Percentiles rank a stretch among this genome's conserved stretches.
phyloP scores from a whole-genome alignment of 805 yeast genomes.

The Saccharomycopsis sp. region DNA sequence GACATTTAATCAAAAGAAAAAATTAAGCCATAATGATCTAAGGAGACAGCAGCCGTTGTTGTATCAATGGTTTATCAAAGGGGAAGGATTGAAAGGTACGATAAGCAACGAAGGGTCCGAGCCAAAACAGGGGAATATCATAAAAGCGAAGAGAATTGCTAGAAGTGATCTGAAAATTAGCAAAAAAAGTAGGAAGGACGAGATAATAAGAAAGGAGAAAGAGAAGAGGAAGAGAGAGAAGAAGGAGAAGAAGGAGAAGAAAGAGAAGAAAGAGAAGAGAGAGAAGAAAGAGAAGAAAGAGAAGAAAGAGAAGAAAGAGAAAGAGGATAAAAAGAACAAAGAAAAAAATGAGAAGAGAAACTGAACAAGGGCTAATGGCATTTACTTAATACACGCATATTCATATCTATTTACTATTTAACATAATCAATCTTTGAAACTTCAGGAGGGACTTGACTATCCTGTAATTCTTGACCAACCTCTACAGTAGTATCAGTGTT shows the following conservation, averaged over 20 bases:
- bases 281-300: constrained; percentile 29
- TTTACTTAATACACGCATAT: neutral
- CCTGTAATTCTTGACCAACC: neutral
- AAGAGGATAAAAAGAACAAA: constrained; percentile 27
- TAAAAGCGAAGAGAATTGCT: constrained; percentile 9
- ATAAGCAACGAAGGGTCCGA: constrained; percentile 26
- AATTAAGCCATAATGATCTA: constrained; percentile 38
- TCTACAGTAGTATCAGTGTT: neutral
- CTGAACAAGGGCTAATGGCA: constrained; percentile 23
- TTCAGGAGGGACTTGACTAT: neutral
- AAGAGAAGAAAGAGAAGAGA: constrained; percentile 25
- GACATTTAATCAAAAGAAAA: constrained; percentile 48
- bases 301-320: constrained; percentile 23
- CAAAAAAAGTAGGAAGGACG: constrained; percentile 22
- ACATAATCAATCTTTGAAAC: neutral
- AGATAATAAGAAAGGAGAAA: constrained; percentile 24
- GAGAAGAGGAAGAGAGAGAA: constrained; percentile 26
- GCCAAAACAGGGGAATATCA: constrained; percentile 13
- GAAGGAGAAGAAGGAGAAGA: constrained; percentile 23
- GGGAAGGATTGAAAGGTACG: constrained; percentile 80
- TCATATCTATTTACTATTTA: no score
- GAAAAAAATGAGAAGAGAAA: constrained; percentile 28
- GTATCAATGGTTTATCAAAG: constrained; percentile 80
- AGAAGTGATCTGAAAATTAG: constrained; percentile 14
- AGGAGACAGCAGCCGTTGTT: constrained; percentile 59